phyloP scores from a whole-genome alignment of 2,329 filamentous ascomycete genomes.

The Fusarium albosuccineum region DNA sequence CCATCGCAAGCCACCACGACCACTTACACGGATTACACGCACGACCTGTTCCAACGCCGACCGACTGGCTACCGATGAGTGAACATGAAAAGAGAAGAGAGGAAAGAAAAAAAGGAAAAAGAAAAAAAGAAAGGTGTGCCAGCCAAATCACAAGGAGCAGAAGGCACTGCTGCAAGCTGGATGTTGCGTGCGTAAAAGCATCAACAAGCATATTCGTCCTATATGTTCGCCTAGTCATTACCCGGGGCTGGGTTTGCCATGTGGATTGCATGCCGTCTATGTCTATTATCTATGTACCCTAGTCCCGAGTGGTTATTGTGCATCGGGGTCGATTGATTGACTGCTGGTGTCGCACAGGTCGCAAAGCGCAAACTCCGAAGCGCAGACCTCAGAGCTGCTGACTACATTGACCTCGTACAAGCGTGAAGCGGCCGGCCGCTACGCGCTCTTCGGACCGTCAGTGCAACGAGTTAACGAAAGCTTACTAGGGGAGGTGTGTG shows the following conservation, averaged over 20 bases:
- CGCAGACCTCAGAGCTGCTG: conserved; percentile 22
- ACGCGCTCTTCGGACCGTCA: conserved; percentile 32
- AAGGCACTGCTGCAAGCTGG: conserved; percentile 17
- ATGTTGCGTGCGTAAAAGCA: conserved; percentile 1
- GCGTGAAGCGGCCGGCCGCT: conserved; percentile 18
- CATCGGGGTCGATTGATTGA: conserved; percentile 11
- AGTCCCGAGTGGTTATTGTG: conserved; percentile 8
- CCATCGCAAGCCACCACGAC: conserved; percentile 28
- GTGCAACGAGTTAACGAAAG: conserved; percentile 34
- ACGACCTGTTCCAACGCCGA: conserved; percentile 15
- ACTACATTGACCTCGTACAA: conserved; percentile 4
- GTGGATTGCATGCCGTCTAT: conserved; percentile 19
- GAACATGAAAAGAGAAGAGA: neutral
- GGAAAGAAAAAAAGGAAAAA: too few relatives aligned
- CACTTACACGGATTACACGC: conserved; percentile 31
- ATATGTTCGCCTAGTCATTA: conserved; percentile 6
- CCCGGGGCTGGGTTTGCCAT: conserved; percentile 20
- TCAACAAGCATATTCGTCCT: conserved; percentile 14
- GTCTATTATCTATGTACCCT: neutral
- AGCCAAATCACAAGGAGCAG: neutral
- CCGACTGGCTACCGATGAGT: conserved; percentile 15
- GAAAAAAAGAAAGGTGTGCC: too few relatives aligned
- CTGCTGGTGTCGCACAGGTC: neutral
- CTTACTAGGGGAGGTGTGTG: conserved; percentile 17
- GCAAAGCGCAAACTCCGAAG: neutral